Evolutionary conservation across 768 basidiomycete species (phyloP), one percentile per base, ranked within the genome.

Genomic region (Tephrocybe rancida): DNA sequence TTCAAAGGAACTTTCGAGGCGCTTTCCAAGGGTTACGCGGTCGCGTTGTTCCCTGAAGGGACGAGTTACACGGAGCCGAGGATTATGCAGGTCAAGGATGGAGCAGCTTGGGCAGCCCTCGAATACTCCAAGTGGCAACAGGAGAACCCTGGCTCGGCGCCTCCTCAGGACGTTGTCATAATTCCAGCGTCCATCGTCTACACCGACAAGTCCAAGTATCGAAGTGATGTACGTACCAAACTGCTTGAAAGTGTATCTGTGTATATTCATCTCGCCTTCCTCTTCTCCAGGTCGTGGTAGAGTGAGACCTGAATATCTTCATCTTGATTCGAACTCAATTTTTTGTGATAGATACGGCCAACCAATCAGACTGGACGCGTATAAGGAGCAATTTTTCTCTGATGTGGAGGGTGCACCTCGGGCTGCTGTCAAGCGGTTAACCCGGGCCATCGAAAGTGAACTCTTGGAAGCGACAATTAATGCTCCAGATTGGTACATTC

Each of bases 21-120:
- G 1, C 79, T 99, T 35, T 79, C 85, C 16, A 74, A 75, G n/a
- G 91, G 90, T 14, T 80, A 87, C 56, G 90, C 85, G 18, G 91
- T 99, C 49, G 96, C 93, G 6, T 78, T 98, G 38, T 99, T 99
- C 67, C 94, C 94, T 7, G 94, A 96, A 69, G 94, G 93, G 37
- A 92, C 90, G 18, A 90, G 88, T 63, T 96, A 98, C 70, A 97
- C 95, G 3, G 92, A 95, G 64, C 94, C 95, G 9, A 81, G 85
- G 50, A 92, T 98, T 61, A 87, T 95, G 83, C 90, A 94, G 58
- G 84, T 92, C 64, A 92, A 92, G 65, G 95, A 98, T 62, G 96
- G 96, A 25, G 90, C 92, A 29, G 86, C 95, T 10, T 98, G 95
- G 95, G 88, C 93, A 44, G 91, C 95, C 4, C 77, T 98, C 58